These are phyloP conservation scores for Erythrobasidium hasegawianum DNA, from an alignment of 1,284 basidiomycete genomes.

Conservation along the genomic window DNA sequence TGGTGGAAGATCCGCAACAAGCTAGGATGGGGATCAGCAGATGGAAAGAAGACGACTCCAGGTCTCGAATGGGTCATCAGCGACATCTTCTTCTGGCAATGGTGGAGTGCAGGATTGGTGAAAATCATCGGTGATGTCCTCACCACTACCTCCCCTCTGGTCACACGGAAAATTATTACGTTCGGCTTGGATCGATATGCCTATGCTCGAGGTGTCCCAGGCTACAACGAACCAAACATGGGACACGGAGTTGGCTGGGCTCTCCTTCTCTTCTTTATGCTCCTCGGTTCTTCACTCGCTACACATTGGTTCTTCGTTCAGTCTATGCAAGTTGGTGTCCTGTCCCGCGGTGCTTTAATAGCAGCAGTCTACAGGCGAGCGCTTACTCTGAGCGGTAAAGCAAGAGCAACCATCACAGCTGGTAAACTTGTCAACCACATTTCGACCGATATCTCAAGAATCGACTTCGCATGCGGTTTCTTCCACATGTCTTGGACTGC, in stretches of 20 bases:
- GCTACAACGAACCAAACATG: conserved; percentile 58
- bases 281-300: conserved; percentile 64
- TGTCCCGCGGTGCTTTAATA: conserved; percentile 80
- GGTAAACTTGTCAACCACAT: conserved; percentile 89
- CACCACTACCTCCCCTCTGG: conserved; percentile 67
- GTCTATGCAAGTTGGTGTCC: conserved; percentile 67
- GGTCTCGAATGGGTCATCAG: conserved; percentile 72
- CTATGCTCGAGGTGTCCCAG: conserved; percentile 54
- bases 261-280: conserved; percentile 61
- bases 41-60: conserved; percentile 59
- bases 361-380: conserved; percentile 79
- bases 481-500: conserved; percentile 71
- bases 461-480: conserved; percentile 83
- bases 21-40: conserved; percentile 52
- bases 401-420: conserved; percentile 75
- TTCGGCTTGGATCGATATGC: conserved; percentile 66
- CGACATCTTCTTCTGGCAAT: conserved; percentile 74
- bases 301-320: conserved; percentile 58
- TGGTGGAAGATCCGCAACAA: conserved; percentile 30
- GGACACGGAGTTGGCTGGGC: conserved; percentile 72
- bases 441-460: conserved; percentile 82
- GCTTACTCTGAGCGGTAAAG: conserved; percentile 70
- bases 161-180: conserved; percentile 75
- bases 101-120: conserved; percentile 73
- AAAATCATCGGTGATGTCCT: conserved; percentile 63